phyloP scores from a whole-genome alignment of 2,329 filamentous ascomycete species.

The Phaeosphaeria sp. region DNA sequence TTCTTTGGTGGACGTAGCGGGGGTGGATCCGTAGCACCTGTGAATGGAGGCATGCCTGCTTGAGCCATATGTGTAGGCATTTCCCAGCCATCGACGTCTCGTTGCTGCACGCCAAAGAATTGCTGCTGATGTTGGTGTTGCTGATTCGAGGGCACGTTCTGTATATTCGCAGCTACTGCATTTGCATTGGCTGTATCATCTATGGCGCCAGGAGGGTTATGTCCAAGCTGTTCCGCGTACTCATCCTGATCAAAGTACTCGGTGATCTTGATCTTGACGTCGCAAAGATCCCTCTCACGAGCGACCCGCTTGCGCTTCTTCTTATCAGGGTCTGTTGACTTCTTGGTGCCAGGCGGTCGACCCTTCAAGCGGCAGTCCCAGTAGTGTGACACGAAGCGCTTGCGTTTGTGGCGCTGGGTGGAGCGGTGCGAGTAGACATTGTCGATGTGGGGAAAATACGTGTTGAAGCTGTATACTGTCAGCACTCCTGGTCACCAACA shows the following conservation, averaged over 20 bases:
- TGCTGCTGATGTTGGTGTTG: conserved; percentile 19
- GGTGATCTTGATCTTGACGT: conserved; percentile 86
- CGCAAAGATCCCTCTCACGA: conserved; percentile 79
- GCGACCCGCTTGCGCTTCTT: conserved; percentile 81
- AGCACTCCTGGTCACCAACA: neutral
- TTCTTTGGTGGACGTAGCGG: conserved; percentile 27
- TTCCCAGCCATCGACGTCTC: conserved; percentile 30
- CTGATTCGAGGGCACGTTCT: conserved; percentile 1
- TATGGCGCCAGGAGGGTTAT: conserved; percentile 28
- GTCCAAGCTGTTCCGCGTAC: conserved; percentile 42
- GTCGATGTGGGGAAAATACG: conserved; percentile 83
- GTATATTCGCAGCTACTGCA: conserved; percentile 8
- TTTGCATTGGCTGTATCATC: conserved; percentile 15
- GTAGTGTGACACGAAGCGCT: conserved; percentile 83
- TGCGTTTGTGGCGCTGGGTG: conserved; percentile 80
- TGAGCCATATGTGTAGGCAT: conserved; percentile 28
- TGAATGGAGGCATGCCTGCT: conserved; percentile 17
- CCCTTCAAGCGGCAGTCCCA: conserved; percentile 86
- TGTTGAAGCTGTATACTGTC: conserved; percentile 67
- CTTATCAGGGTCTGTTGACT: conserved; percentile 80
- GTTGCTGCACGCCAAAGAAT: conserved; percentile 29
- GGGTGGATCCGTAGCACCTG: conserved; percentile 10
- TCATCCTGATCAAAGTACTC: conserved; percentile 71
- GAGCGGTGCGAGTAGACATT: conserved; percentile 86
- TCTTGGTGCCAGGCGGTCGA: conserved; percentile 77